Conservation (phyloP, 495 filamentous ascomycete species). For the Rostrohypoxylon terebratum region DNA sequence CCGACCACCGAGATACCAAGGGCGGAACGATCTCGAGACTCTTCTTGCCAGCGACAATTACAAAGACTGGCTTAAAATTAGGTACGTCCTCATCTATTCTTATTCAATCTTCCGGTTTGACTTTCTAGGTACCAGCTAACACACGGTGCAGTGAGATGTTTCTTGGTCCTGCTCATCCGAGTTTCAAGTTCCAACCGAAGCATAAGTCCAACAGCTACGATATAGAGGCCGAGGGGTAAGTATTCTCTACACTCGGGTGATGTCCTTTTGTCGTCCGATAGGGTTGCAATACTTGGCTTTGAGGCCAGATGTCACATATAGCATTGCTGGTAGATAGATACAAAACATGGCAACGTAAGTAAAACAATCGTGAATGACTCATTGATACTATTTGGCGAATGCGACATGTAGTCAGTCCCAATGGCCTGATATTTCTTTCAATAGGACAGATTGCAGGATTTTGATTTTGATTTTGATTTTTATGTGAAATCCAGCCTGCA, state of each 20-base stretch:
- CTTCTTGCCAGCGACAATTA: conserved; percentile 89
- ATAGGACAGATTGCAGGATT: conserved; percentile 35
- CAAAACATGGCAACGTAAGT: background rate
- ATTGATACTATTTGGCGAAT: conserved; percentile 15
- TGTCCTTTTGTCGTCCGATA: background rate
- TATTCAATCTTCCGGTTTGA: background rate
- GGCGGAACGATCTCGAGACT: conserved; percentile 90
- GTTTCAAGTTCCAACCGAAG: conserved; percentile 97
- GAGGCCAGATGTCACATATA: conserved; percentile 7
- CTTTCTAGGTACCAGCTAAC: conserved; percentile 16
- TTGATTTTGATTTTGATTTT: too few species aligned
- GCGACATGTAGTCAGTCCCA: conserved; percentile 26
- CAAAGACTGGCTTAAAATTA: conserved; percentile 98
- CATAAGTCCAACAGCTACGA: conserved; percentile 91
- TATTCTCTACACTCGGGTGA: background rate
- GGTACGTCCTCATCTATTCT: conserved; percentile 67
- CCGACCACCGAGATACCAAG: conserved; percentile 82
- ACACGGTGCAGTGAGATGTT: conserved; percentile 86
- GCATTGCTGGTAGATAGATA: background rate
- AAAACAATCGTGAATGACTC: conserved; percentile 1
- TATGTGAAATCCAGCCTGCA: too few species aligned
- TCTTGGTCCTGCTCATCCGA: conserved; percentile 86
- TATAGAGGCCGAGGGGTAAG: conserved; percentile 68
- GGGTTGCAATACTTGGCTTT: background rate
- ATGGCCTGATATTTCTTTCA: conserved; percentile 16